Conservation (phyloP, 164 flowering plant genomes). For the Stephania japonica region DNA sequence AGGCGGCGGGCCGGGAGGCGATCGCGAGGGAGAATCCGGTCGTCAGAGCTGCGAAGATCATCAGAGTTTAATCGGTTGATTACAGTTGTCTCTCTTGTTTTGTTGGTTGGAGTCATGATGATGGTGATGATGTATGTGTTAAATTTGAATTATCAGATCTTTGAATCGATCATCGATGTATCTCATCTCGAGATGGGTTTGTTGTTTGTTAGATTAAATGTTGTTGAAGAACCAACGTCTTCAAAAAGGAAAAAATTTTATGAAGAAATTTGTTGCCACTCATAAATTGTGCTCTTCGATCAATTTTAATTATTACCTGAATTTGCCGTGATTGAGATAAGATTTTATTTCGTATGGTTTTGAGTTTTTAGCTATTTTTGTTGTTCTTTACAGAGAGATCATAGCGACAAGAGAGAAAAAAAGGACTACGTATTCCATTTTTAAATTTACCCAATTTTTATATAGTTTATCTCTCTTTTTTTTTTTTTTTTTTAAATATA, state of each 20-base stretch:
- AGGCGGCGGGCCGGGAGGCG: conserved; percentile 34
- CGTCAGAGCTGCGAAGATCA: conserved; percentile 42
- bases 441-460: no score
- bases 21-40: conserved; percentile 46
- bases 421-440: no score
- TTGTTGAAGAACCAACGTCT: background rate
- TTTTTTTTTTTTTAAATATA: no score
- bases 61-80: conserved; percentile 22
- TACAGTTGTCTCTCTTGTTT: background rate
- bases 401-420: no score
- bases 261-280: conserved; percentile 1
- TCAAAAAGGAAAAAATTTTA: background rate
- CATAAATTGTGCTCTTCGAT: background rate
- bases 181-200: background rate
- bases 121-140: background rate
- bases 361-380: background rate
- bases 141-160: background rate
- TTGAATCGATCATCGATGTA: background rate
- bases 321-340: no score
- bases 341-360: background rate
- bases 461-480: no score
- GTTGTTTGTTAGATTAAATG: background rate
- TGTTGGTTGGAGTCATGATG: background rate
- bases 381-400: no score
- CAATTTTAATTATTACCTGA: no score